phyloP scores from a whole-genome alignment of 2,329 filamentous ascomycete species.

The Colletotrichum musae region DNA sequence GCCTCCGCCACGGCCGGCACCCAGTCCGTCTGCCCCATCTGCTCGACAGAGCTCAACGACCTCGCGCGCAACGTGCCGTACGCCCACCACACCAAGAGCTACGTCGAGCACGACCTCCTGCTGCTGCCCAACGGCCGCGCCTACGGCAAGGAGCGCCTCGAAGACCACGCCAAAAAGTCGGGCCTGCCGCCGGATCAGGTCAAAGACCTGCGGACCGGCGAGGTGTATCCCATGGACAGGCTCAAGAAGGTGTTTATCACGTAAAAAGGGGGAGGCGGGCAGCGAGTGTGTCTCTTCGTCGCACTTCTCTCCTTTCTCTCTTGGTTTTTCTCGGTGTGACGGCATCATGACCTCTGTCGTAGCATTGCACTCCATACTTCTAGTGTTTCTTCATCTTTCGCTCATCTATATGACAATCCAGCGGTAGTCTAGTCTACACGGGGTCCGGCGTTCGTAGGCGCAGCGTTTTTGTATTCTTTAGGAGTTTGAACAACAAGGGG shows the following conservation, averaged over 20 bases:
- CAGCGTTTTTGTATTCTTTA: too few species aligned
- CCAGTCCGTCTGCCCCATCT: constrained; percentile 86
- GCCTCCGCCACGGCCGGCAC: constrained; percentile 37
- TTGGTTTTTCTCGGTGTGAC: too few species aligned
- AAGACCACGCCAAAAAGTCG: constrained; percentile 84
- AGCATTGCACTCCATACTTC: too few species aligned
- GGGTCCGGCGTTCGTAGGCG: too few species aligned
- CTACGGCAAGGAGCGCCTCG: constrained; percentile 82
- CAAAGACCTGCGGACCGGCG: constrained; percentile 84
- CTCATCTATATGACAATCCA: too few species aligned
- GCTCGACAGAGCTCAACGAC: constrained; percentile 94
- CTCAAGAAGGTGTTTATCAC: constrained; percentile 94
- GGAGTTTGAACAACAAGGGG: too few species aligned
- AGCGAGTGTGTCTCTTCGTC: too few species aligned
- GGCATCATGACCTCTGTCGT: too few species aligned
- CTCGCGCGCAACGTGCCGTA: constrained; percentile 92
- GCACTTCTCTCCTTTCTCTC: too few species aligned
- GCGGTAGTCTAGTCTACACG: too few species aligned
- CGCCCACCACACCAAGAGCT: constrained; percentile 94
- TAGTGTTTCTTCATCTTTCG: too few species aligned
- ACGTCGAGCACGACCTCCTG: constrained; percentile 88
- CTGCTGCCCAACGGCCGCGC: constrained; percentile 90
- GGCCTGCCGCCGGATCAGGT: constrained; percentile 77
- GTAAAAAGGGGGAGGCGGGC: constrained; percentile 51
- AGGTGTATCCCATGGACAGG: constrained; percentile 72